These are phyloP conservation scores for Pelargonium hybrid DNA, from an alignment of 441 rosid genomes.

Conservation along the genomic window DNA sequence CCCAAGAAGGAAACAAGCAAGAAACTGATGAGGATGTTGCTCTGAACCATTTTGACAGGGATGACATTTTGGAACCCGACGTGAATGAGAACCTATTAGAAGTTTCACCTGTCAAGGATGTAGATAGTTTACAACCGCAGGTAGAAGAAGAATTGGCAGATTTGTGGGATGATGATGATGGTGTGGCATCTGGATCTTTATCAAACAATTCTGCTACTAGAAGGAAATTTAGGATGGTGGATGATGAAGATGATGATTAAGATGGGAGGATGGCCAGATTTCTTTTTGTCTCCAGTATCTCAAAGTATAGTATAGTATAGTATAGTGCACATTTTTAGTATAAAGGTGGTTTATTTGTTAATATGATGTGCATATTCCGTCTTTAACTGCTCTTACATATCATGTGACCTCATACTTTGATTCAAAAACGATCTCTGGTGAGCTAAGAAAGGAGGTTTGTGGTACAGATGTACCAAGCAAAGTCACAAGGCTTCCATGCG, in stretches of 20 bases:
- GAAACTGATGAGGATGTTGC: constrained; percentile 18
- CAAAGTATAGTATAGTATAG: too few relatives aligned
- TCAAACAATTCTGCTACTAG: constrained; percentile 31
- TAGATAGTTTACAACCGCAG: constrained; percentile 21
- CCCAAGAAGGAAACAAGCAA: constrained; percentile 24
- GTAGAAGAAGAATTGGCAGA: constrained; percentile 43
- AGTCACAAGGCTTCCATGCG: too few relatives aligned
- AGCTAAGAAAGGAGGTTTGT: too few relatives aligned
- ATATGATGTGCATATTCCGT: too few relatives aligned
- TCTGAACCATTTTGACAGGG: constrained; percentile 14
- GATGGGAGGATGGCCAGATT: constrained; percentile 11
- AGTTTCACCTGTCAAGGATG: constrained; percentile 22
- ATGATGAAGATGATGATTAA: constrained; percentile 48
- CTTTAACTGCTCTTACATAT: too few relatives aligned
- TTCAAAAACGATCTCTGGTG: too few relatives aligned
- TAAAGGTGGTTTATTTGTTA: too few relatives aligned
- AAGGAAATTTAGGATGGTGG: constrained; percentile 58
- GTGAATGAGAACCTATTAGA: constrained; percentile 19
- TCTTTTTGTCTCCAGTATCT: not conserved
- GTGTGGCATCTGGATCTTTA: constrained; percentile 10
- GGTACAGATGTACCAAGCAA: too few relatives aligned
- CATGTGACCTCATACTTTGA: too few relatives aligned
- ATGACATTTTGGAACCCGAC: constrained; percentile 26
- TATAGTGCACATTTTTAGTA: too few relatives aligned
- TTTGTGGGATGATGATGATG: constrained; percentile 31